Evolutionary conservation across 768 basidiomycete genomes (phyloP), one percentile per base, ranked within the genome.

Genomic region (Tylopilus subfusipes): DNA sequence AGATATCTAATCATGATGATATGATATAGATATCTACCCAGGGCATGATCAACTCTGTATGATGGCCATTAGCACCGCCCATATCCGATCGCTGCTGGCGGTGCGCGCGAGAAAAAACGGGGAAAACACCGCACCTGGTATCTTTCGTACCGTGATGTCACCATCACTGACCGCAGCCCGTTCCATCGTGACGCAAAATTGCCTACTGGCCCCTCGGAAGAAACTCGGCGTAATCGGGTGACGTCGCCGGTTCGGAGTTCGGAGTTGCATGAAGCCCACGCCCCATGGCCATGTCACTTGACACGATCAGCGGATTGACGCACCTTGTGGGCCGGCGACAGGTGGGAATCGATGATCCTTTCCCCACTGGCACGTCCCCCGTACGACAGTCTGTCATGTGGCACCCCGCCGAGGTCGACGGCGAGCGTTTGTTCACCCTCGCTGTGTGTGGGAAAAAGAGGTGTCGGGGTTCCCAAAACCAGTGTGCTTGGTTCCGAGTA

Each of bases 401-500:
- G 59, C 64, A 50, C 53, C 12, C 55, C 53, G n/a, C 16, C 7
- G 25, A 42, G 42, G 52, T 55, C 62, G 31, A 58, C 31, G 14
- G 2, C 39, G 16, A 25, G 4, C 14, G 18, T 36, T 16, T 19
- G 52, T 50, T 30, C 24, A 14, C 6, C 9, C 29, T 13, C 25
- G 38, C n/a, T 51, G 24, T 29, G 21, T 16, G 31, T n/a, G n/a
- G n/a, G n/a, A n/a, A n/a, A n/a, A 42, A 34, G 21, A 31, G 18
- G 49, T 11, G 13, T 30, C 6, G 16, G 11, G 19, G 13, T 22
- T 50, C 27, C 22, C 12, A 43, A 18, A 44, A 19, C n/a, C n/a
- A 1, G 10, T 49, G 19, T 22, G 34, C 18, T 18, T 36, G 34
- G 34, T 44, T n/a, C 24, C 9, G n/a, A 14, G 24, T 21, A 13